Conservation (phyloP, 345 rosid species). For the Aegle marmelos region DNA sequence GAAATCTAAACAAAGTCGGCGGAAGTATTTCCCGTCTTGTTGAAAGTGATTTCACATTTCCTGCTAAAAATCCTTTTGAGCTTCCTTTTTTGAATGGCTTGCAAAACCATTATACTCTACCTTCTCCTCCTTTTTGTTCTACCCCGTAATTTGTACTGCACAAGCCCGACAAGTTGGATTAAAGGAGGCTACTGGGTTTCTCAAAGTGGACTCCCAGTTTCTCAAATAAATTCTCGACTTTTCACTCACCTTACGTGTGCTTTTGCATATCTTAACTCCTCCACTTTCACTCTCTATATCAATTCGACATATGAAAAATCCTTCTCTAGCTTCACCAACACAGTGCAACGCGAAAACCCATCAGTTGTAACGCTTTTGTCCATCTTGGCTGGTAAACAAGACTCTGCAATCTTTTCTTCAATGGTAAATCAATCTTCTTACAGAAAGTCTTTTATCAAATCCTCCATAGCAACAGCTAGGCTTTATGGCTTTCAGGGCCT, state of each 20-base stretch:
- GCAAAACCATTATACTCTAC: neutral
- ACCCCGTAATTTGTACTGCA: neutral
- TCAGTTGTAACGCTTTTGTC: constrained; percentile 23
- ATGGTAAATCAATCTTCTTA: constrained; percentile 15
- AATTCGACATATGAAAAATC: constrained; percentile 6
- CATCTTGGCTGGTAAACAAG: constrained; percentile 1
- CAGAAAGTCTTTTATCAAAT: constrained; percentile 19
- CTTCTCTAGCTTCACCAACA: constrained; percentile 20
- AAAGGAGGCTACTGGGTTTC: neutral
- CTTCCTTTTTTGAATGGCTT: neutral
- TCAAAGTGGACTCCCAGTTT: neutral
- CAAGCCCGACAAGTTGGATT: neutral
- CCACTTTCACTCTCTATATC: neutral
- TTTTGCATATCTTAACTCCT: constrained; percentile 24
- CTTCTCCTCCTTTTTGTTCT: neutral
- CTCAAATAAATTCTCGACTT: neutral
- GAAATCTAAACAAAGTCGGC: neutral
- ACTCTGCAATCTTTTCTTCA: constrained; percentile 3
- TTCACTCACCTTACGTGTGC: constrained; percentile 25
- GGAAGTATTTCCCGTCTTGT: neutral
- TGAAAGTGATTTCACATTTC: neutral
- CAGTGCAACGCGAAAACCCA: constrained; percentile 20
- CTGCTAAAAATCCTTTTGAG: neutral
- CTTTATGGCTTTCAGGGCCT: constrained; percentile 30
- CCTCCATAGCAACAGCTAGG: constrained; percentile 24